Conservation (phyloP, 2,329 filamentous ascomycete species). For the Macrophomina pseudophaseolina region DNA sequence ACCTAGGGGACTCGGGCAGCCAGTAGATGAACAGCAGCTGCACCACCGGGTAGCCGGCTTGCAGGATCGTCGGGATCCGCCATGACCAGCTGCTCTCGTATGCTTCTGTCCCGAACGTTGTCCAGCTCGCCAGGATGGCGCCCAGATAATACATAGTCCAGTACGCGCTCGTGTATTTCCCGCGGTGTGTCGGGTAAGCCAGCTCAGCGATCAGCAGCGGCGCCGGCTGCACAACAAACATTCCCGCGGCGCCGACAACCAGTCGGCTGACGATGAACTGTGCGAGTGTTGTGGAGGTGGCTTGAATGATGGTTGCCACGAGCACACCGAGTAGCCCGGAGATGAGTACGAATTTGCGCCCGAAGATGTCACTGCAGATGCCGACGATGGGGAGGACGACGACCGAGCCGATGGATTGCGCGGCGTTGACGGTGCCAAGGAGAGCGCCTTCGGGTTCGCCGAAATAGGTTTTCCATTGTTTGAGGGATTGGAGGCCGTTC, state of each 20-base stretch:
- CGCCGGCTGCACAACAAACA: constrained; percentile 34
- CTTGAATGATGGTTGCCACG: constrained; percentile 29
- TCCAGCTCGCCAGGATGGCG: constrained; percentile 54
- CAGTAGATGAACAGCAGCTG: constrained; percentile 47
- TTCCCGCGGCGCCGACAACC: constrained; percentile 30
- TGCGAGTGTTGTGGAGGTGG: constrained; percentile 20
- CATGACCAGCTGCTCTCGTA: constrained; percentile 52
- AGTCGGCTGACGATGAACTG: constrained; percentile 30
- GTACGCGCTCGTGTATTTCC: constrained; percentile 35
- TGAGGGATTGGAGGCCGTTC: constrained; percentile 30
- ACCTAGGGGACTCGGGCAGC: constrained; percentile 65
- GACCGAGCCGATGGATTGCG: constrained; percentile 28
- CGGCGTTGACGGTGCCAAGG: constrained; percentile 30
- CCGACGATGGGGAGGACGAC: constrained; percentile 26
- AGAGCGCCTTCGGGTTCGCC: constrained; percentile 29
- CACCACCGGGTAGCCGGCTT: constrained; percentile 53
- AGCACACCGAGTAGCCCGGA: constrained; percentile 26
- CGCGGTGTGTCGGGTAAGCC: constrained; percentile 39
- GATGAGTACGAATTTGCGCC: constrained; percentile 24
- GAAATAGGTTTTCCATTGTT: constrained; percentile 30
- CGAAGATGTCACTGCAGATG: constrained; percentile 26
- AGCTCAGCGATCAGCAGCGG: constrained; percentile 39
- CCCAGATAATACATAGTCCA: constrained; percentile 36
- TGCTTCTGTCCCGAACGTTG: constrained; percentile 51
- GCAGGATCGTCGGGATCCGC: constrained; percentile 60